Percentiles rank a stretch among this genome's conserved stretches.
These are phyloP conservation scores for Colletotrichum salicis DNA, from an alignment of 2,329 filamentous ascomycete species.

Conservation along the genomic window DNA sequence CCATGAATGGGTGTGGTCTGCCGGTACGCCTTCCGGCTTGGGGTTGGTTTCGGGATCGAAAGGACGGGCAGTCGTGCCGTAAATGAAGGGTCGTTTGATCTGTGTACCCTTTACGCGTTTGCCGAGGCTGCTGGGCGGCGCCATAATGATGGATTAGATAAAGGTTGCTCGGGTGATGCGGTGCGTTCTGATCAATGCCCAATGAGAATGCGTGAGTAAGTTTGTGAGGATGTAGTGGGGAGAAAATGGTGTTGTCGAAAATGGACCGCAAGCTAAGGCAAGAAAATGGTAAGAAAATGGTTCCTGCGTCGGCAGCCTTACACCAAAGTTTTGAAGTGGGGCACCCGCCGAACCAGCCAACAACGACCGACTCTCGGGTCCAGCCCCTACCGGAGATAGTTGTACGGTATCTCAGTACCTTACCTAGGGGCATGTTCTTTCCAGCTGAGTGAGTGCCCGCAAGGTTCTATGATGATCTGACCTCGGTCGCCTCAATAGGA, in stretches of 20 bases:
- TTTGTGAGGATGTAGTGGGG: conserved; percentile 11
- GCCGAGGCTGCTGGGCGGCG: conserved; percentile 66
- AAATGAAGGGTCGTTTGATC: conserved; percentile 74
- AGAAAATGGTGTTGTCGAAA: not conserved
- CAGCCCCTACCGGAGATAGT: not conserved
- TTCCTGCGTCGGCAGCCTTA: conserved; percentile 10
- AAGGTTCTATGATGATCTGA: not conserved
- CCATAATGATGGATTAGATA: conserved; percentile 54
- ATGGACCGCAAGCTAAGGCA: not conserved
- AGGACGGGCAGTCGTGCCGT: conserved; percentile 81
- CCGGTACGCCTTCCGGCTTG: conserved; percentile 78
- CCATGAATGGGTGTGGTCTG: conserved; percentile 97
- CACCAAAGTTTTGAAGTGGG: conserved; percentile 5
- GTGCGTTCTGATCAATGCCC: conserved; percentile 1
- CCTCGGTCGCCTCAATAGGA: not conserved
- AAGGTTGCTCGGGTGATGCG: not conserved
- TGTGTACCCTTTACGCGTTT: conserved; percentile 75
- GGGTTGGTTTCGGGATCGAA: conserved; percentile 83
- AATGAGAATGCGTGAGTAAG: not conserved
- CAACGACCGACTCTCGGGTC: not conserved
- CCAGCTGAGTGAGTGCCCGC: not conserved
- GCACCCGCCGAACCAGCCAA: not conserved
- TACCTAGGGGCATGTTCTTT: no score
- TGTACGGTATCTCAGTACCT: no score
- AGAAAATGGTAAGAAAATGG: conserved; percentile 5